Evolutionary conservation across 768 basidiomycete genomes (phyloP).

Genomic region (Boletus reticuloceps): DNA sequence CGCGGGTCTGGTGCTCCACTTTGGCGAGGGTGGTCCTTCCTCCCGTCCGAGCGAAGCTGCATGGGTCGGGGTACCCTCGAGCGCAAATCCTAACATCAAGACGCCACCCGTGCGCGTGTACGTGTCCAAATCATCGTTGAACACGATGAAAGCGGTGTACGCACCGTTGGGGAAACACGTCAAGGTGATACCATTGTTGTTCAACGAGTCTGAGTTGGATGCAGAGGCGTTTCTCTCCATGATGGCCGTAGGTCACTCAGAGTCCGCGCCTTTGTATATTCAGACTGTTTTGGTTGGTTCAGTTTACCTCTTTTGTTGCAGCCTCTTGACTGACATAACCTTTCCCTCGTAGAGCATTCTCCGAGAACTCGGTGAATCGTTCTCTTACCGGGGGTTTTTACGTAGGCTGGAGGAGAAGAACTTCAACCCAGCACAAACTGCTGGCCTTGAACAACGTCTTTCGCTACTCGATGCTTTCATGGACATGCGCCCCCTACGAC

Average conservation of each 20-base stretch:
- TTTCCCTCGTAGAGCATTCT: slow-evolving; percentile 44
- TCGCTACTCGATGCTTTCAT: slow-evolving; percentile 55
- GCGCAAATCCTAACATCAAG: slow-evolving; percentile 26
- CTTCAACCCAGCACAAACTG: slow-evolving; percentile 54
- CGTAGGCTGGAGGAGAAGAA: slow-evolving; percentile 39
- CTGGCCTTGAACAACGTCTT: slow-evolving; percentile 58
- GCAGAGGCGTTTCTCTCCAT: slow-evolving; percentile 63
- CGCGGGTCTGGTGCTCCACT: slow-evolving; percentile 60
- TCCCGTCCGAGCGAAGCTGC: slow-evolving; percentile 62
- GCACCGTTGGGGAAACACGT: slow-evolving; percentile 44
- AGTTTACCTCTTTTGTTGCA: background rate
- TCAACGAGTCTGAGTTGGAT: slow-evolving; percentile 58
- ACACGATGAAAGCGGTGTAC: slow-evolving; percentile 54
- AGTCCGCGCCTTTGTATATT: slow-evolving; percentile 60
- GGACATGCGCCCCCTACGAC: slow-evolving; percentile 18
- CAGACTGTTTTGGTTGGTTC: slow-evolving; percentile 55
- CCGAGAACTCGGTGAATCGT: slow-evolving; percentile 56
- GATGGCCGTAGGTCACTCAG: slow-evolving; percentile 63
- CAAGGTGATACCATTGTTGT: slow-evolving; percentile 48
- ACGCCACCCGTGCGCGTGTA: slow-evolving; percentile 40
- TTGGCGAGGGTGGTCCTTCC: slow-evolving; percentile 56
- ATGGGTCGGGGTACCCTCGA: slow-evolving; percentile 42
- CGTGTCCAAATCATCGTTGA: slow-evolving; percentile 55
- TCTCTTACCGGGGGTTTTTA: slow-evolving; percentile 48
- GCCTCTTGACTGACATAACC: background rate